Evolutionary conservation across 2,329 filamentous ascomycete species (phyloP), one percentile per base, ranked within the genome.

Genomic region (Colletotrichum navitas): DNA sequence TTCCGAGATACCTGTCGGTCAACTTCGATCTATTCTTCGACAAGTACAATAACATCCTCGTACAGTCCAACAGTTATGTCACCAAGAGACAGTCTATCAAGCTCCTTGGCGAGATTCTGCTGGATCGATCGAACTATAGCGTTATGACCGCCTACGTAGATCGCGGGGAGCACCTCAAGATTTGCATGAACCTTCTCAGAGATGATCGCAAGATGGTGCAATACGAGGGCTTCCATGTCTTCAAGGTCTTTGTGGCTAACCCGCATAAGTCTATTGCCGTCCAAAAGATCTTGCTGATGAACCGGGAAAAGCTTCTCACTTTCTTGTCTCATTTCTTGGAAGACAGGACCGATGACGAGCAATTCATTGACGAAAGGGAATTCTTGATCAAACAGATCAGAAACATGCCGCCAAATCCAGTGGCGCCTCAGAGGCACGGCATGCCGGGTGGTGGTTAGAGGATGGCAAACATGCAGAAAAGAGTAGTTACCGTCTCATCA

Each of bases 161-260:
- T 80, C 92, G 93, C 60, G 95, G 95, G 72, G 95, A 98, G 80
- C 95, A 99, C 79, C 88, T 99, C 76, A 99, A 99, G 84, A 93
- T 98, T 74, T 96, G 95, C 84, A 99, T 99, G 96, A 98, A 97
- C 81, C 87, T 99, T 71, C 85, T 99, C 73, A 92, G 94, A 76
- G 96, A 98, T 81, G 95, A 98, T 81, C 90, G 95, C 76, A 96
- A 97, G 82, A 99, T 99, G 95, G 96, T 99, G 73, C 96, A 98
- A 82, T 99, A 99, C 80, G 96, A 99, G 81, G 96, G 95, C 10
- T 99, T 99, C 81, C 96, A 99, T 80, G 95, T 99, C 52, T 99
- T 99, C 88, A 99, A 99, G 86, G 95, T 99, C 74, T 99, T 99
- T 82, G 96, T 98, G 65, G 96, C 96, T 72, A 99, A 99, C 80